Conservation (phyloP, 2,329 filamentous ascomycete species). For the Pseudogymnoascus sp. region DNA sequence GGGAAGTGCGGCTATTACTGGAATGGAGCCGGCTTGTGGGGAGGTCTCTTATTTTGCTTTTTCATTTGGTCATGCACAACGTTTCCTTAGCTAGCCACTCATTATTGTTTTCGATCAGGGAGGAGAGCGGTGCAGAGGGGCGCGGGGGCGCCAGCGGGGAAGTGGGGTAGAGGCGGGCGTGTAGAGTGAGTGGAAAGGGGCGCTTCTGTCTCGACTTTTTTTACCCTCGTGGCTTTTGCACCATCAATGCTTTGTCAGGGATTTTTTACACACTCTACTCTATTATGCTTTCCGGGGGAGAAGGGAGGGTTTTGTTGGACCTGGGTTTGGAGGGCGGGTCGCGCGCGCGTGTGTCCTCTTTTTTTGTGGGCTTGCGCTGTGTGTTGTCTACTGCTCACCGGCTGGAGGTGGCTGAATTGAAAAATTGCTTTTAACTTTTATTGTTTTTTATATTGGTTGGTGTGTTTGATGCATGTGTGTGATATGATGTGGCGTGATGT, state of each 20-base stretch:
- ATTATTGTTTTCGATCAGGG: background rate
- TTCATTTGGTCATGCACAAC: background rate
- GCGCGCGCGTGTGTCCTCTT: background rate
- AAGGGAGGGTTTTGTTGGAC: background rate
- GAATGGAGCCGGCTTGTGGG: background rate
- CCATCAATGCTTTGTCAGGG: background rate
- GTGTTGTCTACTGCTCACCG: background rate
- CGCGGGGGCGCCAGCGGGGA: background rate
- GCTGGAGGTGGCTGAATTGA: background rate
- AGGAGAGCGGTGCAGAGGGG: background rate
- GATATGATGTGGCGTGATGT: background rate
- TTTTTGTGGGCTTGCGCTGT: background rate
- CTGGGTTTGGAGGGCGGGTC: background rate
- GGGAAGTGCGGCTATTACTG: background rate
- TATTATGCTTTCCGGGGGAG: background rate
- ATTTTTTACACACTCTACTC: background rate
- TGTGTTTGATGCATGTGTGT: background rate
- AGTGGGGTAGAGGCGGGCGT: background rate
- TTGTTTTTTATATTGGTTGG: background rate
- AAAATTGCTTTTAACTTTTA: constrained; percentile 1
- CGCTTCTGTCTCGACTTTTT: background rate
- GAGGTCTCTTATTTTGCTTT: constrained; percentile 1
- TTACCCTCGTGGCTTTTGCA: background rate
- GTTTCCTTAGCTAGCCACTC: background rate
- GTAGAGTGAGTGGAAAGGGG: background rate